Evolutionary conservation across 208 protist species (phyloP).

Genomic region (Acanthamoeba sp.): DNA sequence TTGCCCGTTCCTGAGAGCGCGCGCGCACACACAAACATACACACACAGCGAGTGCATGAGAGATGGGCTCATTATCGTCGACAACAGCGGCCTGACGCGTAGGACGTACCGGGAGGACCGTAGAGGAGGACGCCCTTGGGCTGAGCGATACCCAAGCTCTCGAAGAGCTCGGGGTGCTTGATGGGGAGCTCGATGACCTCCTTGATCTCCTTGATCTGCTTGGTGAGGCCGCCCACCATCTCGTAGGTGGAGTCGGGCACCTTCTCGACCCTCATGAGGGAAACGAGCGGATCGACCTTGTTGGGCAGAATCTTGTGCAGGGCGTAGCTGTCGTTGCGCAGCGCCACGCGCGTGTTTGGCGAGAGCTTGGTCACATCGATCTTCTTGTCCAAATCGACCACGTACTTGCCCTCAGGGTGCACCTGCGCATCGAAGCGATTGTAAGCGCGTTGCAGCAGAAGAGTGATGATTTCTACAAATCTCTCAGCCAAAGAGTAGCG

Average conservation of each 20-base stretch:
- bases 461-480: too few relatives aligned
- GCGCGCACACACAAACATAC: too few relatives aligned
- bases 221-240: conserved; percentile 99
- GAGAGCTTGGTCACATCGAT: conserved; percentile 95
- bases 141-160: conserved; percentile 99
- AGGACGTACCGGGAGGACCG: conserved; percentile 96
- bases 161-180: conserved; percentile 99
- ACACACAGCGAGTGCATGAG: too few relatives aligned
- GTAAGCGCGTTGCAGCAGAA: too few relatives aligned
- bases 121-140: conserved; percentile 99
- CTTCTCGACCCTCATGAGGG: conserved; percentile 99
- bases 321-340: conserved; percentile 96
- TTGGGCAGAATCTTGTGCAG: conserved; percentile 99
- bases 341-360: conserved; percentile 97
- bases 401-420: conserved; percentile 98
- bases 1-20: too few relatives aligned
- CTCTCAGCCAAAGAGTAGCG: neutral
- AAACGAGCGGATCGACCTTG: conserved; percentile 99
- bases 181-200: conserved; percentile 98
- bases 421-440: too few relatives aligned
- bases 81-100: conserved; percentile 99
- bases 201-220: conserved; percentile 99
- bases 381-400: conserved; percentile 98
- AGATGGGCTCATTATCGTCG: too few relatives aligned
- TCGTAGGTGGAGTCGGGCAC: conserved; percentile 99